A percentile compares a stretch with the other conserved stretches of the same genome.
phyloP scores from a whole-genome alignment of 805 yeast genomes.

The Teunomyces stri region DNA sequence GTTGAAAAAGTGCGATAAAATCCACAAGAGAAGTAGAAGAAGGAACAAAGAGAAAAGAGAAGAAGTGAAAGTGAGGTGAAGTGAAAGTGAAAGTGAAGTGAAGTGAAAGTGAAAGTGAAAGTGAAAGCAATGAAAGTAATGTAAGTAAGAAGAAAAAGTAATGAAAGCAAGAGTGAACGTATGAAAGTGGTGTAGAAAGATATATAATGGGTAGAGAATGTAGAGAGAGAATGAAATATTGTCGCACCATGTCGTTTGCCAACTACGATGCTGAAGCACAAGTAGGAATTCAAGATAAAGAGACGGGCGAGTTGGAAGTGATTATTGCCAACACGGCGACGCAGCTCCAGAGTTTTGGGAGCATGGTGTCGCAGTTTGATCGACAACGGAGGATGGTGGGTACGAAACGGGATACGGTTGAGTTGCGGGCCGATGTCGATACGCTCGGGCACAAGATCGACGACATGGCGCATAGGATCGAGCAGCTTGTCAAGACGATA shows the following conservation, averaged over 20 bases:
- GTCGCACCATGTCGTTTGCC: conserved; percentile 64
- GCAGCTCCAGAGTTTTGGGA: conserved; percentile 46
- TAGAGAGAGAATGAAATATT: too few species aligned
- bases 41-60: background rate
- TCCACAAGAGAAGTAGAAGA: background rate
- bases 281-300: conserved; percentile 13
- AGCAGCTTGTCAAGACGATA: conserved; percentile 25
- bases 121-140: too few species aligned
- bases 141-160: too few species aligned
- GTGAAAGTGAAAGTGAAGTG: too few species aligned
- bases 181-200: too few species aligned
- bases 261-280: conserved; percentile 53
- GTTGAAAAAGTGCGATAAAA: background rate
- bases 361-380: conserved; percentile 50
- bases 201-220: too few species aligned
- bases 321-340: conserved; percentile 35
- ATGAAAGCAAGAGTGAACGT: too few species aligned
- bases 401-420: conserved; percentile 44
- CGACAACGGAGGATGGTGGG: conserved; percentile 51
- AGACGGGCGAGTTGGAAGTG: conserved; percentile 26
- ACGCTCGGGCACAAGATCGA: conserved; percentile 29
- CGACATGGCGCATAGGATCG: conserved; percentile 31
- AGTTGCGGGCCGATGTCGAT: conserved; percentile 36
- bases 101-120: too few species aligned
- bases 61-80: background rate